These are phyloP conservation scores for Ophiostoma sp. DNA, from an alignment of 2,329 filamentous ascomycete genomes.

Conservation along the genomic window DNA sequence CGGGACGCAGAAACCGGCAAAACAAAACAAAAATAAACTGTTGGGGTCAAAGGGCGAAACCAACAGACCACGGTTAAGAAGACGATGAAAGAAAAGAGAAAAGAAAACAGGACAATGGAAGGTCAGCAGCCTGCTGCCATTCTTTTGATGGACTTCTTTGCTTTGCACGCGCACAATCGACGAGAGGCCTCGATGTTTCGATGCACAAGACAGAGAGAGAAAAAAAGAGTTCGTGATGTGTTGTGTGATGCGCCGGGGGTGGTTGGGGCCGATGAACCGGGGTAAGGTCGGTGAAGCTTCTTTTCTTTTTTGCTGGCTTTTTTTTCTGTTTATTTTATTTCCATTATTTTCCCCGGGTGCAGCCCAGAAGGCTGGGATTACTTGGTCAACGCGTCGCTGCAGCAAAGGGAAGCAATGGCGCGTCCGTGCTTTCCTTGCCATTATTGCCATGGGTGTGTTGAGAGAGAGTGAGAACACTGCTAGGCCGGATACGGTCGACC, in stretches of 20 bases:
- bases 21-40: conserved; percentile 14
- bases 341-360: conserved; percentile 12
- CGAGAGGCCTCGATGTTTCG: not conserved
- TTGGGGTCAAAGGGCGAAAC: not conserved
- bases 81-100: not conserved
- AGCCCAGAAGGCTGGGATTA: not conserved
- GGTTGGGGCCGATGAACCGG: conserved; percentile 16
- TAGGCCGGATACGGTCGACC: conserved; percentile 17
- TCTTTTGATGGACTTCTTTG: not conserved
- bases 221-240: not conserved
- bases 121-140: conserved; percentile 20
- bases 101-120: conserved; percentile 1
- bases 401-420: conserved; percentile 8
- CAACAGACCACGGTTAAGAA: not conserved
- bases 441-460: not conserved
- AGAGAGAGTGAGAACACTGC: not conserved
- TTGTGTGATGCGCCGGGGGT: conserved; percentile 11
- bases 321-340: conserved; percentile 22
- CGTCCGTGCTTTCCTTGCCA: conserved; percentile 15
- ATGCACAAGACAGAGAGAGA: not conserved
- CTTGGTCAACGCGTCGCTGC: conserved; percentile 21
- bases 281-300: conserved; percentile 16
- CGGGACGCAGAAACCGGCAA: not conserved
- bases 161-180: not conserved
- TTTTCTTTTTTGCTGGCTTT: not conserved